Conservation (phyloP, 192 early-diverging fungal genomes). For the Coemansia biformis region DNA sequence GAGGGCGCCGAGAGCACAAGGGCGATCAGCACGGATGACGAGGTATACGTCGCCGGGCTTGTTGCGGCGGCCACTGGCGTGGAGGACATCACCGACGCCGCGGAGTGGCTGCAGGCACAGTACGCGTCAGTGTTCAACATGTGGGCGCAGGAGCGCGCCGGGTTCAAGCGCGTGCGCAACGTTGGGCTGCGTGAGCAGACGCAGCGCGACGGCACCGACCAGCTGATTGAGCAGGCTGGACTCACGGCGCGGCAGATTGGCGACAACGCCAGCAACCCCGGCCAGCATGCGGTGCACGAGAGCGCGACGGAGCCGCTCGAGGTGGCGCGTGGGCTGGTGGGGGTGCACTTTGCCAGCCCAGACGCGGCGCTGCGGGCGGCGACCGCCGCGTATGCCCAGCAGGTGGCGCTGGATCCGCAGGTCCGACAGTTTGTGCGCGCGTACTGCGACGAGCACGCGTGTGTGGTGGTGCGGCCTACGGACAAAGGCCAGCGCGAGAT, state of each 20-base stretch:
- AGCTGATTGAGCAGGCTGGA: slow-evolving; percentile 48
- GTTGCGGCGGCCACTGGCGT: slow-evolving; percentile 30
- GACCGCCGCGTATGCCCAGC: slow-evolving; percentile 63
- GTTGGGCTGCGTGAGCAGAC: slow-evolving; percentile 40
- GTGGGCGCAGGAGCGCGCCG: slow-evolving; percentile 15
- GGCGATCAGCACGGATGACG: slow-evolving; percentile 12
- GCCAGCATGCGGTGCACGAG: slow-evolving; percentile 25
- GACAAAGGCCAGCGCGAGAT: slow-evolving; percentile 73
- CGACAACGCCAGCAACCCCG: slow-evolving; percentile 52
- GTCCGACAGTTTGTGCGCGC: slow-evolving; percentile 70
- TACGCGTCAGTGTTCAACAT: slow-evolving; percentile 41
- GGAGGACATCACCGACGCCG: slow-evolving; percentile 61
- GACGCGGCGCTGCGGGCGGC: slow-evolving; percentile 52
- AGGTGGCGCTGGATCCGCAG: slow-evolving; percentile 75
- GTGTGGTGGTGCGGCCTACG: slow-evolving; percentile 72
- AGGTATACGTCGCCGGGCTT: slow-evolving; percentile 21
- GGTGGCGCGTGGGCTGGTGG: slow-evolving; percentile 25
- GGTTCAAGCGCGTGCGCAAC: slow-evolving; percentile 39
- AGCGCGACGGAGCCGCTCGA: slow-evolving; percentile 10
- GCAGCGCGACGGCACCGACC: slow-evolving; percentile 35
- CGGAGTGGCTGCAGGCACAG: slow-evolving; percentile 60
- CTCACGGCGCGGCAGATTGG: slow-evolving; percentile 60
- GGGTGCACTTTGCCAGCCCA: slow-evolving; percentile 16
- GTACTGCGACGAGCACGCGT: slow-evolving; percentile 63
- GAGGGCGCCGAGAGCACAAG: slow-evolving; percentile 9